Conservation (phyloP, 345 rosid species). For the Salix viminalis region DNA sequence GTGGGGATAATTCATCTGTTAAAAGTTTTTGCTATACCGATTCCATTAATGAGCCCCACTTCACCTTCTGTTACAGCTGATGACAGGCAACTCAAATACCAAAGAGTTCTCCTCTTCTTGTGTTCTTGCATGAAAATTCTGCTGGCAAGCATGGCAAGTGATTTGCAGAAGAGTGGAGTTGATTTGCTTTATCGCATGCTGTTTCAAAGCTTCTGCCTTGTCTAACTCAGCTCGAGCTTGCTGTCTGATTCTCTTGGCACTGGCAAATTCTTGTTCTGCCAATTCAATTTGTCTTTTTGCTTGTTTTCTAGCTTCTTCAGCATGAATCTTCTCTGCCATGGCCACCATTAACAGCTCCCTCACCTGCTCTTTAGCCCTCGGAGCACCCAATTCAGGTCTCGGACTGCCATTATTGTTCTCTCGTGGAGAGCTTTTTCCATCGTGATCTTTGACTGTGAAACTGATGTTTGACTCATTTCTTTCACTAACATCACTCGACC, state of each 20-base stretch:
- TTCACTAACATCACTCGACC: constrained; percentile 40
- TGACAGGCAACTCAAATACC: constrained; percentile 45
- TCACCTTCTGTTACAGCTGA: constrained; percentile 46
- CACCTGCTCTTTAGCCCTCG: constrained; percentile 36
- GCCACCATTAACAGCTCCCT: constrained; percentile 49
- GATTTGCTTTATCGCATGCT: constrained; percentile 59
- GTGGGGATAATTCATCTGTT: not conserved
- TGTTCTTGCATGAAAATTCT: constrained; percentile 43
- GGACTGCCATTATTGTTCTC: constrained; percentile 17
- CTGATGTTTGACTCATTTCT: constrained; percentile 20
- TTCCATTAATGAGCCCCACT: constrained; percentile 21
- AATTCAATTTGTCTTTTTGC: constrained; percentile 68
- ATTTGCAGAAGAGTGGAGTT: constrained; percentile 59
- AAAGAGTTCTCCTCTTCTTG: constrained; percentile 43
- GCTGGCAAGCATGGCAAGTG: constrained; percentile 75
- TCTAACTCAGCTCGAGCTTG: constrained; percentile 76
- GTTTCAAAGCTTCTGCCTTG: constrained; percentile 57
- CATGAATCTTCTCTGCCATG: constrained; percentile 51
- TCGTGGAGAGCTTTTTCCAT: constrained; percentile 9
- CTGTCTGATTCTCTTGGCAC: constrained; percentile 70
- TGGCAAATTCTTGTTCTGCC: constrained; percentile 73
- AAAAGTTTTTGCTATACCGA: constrained; percentile 1
- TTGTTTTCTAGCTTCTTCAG: constrained; percentile 58
- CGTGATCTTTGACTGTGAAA: constrained; percentile 2
- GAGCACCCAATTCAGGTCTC: constrained; percentile 18